Evolutionary conservation across 1,284 basidiomycete genomes (phyloP), one percentile per base, ranked within the genome.

Genomic region (Heimioporus punctisporus): DNA sequence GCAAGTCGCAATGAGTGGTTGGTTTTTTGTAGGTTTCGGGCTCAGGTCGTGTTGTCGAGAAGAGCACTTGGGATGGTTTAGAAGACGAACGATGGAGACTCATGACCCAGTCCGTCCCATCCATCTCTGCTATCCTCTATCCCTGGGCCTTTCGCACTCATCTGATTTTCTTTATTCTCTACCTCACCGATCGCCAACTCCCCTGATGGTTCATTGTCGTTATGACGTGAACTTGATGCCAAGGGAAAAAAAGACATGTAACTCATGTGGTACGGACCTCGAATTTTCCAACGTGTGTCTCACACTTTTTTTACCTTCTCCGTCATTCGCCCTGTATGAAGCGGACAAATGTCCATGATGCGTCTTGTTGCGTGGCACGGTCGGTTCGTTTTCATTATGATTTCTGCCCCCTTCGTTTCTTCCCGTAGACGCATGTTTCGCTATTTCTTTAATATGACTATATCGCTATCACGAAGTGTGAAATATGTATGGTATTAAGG

Each of bases 11-110:
- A 65, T 69, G 61, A 68, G 65, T 65, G 56, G 64, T 31, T 56
- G 42, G 66, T 66, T 65, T 64, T 65, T 65, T 65, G 53, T 56
- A 65, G 64, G 58, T 69, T 63, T 69, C 63, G 47, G 64, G 48
- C 46, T 61, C 55, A 30, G 62, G 64, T 64, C 48, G n/a, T 63
- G 55, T 56, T 48, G 51, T 56, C 49, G 60, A 51, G 55, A 34
- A 34, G 57, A 46, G 48, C 25, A n/a, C 47, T 44, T 49, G 50
- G 50, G 40, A 37, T 15, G 11, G 41, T 14, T 31, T 30, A 46
- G 46, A 43, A 17, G 25, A 12, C 5, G 7, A 23, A 41, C 12
- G 58, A 59, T 54, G 60, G 66, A 65, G 66, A 64, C 64, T 58
- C 50, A 60, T 67, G 52, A 64, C 42, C 55, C 60, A 65, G 64